phyloP scores from a whole-genome alignment of 176 grass and related monocot genomes.

The Zea luxurians region DNA sequence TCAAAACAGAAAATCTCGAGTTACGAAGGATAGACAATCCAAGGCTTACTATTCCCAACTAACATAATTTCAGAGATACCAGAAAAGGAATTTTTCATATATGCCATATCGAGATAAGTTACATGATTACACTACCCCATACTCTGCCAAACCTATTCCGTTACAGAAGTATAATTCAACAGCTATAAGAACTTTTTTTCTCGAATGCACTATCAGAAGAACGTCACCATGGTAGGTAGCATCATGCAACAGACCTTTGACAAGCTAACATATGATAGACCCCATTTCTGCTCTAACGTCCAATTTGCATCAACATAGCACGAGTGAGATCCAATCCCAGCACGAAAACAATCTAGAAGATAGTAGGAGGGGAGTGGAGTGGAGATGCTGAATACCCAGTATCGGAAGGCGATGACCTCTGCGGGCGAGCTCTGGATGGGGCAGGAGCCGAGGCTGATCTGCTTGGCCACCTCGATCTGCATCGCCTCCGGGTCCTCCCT shows the following conservation, averaged over 20 bases:
- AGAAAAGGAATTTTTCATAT: constrained; percentile 25
- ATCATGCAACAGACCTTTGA: background rate
- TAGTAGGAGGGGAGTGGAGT: constrained; percentile 13
- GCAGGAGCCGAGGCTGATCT: constrained; percentile 94
- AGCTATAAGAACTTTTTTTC: background rate
- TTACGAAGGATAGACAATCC: background rate
- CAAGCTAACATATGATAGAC: background rate
- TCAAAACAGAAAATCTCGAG: background rate
- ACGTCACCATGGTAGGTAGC: background rate
- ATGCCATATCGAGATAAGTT: constrained; percentile 19
- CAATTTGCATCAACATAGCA: constrained; percentile 18
- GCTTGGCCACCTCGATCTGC: constrained; percentile 95
- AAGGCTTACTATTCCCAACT: background rate
- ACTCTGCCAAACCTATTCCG: background rate
- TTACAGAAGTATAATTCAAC: constrained; percentile 15
- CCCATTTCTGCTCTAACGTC: constrained; percentile 9
- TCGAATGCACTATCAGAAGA: background rate
- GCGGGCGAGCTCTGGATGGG: constrained; percentile 60
- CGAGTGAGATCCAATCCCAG: constrained; percentile 5
- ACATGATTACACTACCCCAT: background rate
- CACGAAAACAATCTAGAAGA: background rate
- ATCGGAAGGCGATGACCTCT: constrained; percentile 80
- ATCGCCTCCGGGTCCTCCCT: constrained; percentile 90
- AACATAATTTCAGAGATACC: constrained; percentile 16
- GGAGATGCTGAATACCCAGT: constrained; percentile 62